Evolutionary conservation across 495 filamentous ascomycete genomes (phyloP).

Genomic region (Chaetomium cochliodes): DNA sequence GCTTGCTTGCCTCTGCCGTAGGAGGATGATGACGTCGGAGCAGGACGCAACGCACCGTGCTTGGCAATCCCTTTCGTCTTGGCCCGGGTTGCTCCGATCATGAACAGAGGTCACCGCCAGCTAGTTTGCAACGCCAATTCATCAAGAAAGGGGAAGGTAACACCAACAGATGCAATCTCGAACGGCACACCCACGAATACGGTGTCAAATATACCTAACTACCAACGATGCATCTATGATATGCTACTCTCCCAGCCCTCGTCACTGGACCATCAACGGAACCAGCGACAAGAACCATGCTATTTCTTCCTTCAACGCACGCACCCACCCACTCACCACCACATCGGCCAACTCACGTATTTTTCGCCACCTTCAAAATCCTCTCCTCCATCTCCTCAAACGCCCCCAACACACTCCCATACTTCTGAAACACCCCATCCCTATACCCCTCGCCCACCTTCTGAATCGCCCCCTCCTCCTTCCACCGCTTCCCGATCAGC

Average conservation of each 20-base stretch:
- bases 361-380: slow-evolving; percentile 57
- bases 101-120: not conserved
- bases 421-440: slow-evolving; percentile 66
- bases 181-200: not conserved
- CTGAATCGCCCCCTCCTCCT: slow-evolving; percentile 75
- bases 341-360: slow-evolving; percentile 23
- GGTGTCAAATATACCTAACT: too few relatives aligned
- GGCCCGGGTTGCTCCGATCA: not conserved
- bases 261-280: too few relatives aligned
- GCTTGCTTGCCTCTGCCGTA: not conserved
- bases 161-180: not conserved
- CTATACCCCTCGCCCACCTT: slow-evolving; percentile 81
- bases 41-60: not conserved
- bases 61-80: not conserved
- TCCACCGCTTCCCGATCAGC: slow-evolving; percentile 77
- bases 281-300: not conserved
- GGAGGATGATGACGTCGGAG: slow-evolving; percentile 4
- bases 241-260: too few relatives aligned
- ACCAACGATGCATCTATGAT: too few relatives aligned
- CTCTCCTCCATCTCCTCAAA: slow-evolving; percentile 76
- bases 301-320: not conserved
- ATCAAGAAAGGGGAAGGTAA: not conserved
- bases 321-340: not conserved
- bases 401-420: slow-evolving; percentile 70
- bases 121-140: not conserved